Evolutionary conservation across 371 early-diverging fungal species (phyloP).

Genomic region (Mortierella sp.): DNA sequence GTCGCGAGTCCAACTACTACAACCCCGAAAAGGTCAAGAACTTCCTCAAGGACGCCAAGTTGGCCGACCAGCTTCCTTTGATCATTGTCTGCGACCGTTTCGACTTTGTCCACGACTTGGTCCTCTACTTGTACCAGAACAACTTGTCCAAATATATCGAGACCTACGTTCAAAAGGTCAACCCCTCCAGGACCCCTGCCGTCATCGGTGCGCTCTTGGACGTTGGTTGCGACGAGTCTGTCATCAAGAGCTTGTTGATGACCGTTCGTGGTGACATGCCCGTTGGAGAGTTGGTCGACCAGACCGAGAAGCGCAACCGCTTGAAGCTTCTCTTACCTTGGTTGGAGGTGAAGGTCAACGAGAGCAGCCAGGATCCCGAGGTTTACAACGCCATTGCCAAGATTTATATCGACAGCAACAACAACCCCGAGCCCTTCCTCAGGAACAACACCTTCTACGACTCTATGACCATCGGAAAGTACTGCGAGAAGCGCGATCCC

Average conservation of each 20-base stretch:
- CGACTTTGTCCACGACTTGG: constrained; percentile 97
- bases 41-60: constrained; percentile 97
- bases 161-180: constrained; percentile 98
- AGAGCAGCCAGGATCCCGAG: constrained; percentile 87
- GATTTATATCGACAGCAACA: constrained; percentile 99
- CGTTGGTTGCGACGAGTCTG: constrained; percentile 96
- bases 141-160: constrained; percentile 95
- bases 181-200: constrained; percentile 93
- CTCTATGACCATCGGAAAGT: constrained; percentile 93
- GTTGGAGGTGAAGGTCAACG: constrained; percentile 90
- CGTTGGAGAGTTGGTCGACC: constrained; percentile 90
- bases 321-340: constrained; percentile 95
- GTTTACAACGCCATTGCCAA: constrained; percentile 98
- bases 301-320: constrained; percentile 96
- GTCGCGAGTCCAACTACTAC: constrained; percentile 95
- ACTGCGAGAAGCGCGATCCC: constrained; percentile 98
- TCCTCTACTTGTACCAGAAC: constrained; percentile 95
- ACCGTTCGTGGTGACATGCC: constrained; percentile 87
- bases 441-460: constrained; percentile 81
- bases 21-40: constrained; percentile 98
- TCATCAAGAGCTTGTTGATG: constrained; percentile 91
- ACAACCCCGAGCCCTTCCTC: constrained; percentile 96
- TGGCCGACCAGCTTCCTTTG: constrained; percentile 95
- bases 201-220: constrained; percentile 97
- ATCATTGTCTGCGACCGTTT: constrained; percentile 98